Evolutionary conservation across 2,329 filamentous ascomycete genomes (phyloP).

Genomic region (Microdochium trichocladiopsis): DNA sequence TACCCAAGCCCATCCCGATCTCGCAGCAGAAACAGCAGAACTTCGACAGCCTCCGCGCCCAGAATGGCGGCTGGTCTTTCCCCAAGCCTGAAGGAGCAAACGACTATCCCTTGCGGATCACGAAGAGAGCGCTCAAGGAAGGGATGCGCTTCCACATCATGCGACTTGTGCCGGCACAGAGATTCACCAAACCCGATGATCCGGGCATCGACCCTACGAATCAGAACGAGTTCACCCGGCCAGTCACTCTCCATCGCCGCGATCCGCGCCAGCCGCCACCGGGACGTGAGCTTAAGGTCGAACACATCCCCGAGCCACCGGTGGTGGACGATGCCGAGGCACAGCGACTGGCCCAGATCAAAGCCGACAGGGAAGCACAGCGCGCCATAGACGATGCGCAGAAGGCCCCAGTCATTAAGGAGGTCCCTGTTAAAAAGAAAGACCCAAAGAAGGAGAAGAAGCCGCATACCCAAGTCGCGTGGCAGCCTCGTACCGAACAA

Average conservation of each 20-base stretch:
- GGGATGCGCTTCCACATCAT: conserved; percentile 83
- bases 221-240: conserved; percentile 76
- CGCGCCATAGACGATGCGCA: conserved; percentile 83
- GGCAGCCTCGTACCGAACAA: conserved; percentile 72
- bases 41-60: conserved; percentile 33
- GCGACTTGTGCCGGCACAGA: conserved; percentile 59
- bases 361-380: conserved; percentile 78
- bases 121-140: conserved; percentile 72
- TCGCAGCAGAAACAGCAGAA: conserved; percentile 16
- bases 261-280: conserved; percentile 68
- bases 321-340: conserved; percentile 49
- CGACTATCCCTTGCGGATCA: conserved; percentile 68
- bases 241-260: conserved; percentile 81
- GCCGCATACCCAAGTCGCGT: conserved; percentile 70
- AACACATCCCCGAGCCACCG: conserved; percentile 24
- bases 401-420: conserved; percentile 76
- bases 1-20: conserved; percentile 13
- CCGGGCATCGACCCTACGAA: conserved; percentile 58
- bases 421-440: conserved; percentile 37
- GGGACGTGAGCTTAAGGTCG: conserved; percentile 51
- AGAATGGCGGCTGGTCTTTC: conserved; percentile 52
- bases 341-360: conserved; percentile 59
- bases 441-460: conserved; percentile 60
- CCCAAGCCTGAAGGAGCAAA: conserved; percentile 32
- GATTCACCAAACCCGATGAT: conserved; percentile 36